Conservation (phyloP, 805 yeast genomes). For the Candida verbasci region DNA sequence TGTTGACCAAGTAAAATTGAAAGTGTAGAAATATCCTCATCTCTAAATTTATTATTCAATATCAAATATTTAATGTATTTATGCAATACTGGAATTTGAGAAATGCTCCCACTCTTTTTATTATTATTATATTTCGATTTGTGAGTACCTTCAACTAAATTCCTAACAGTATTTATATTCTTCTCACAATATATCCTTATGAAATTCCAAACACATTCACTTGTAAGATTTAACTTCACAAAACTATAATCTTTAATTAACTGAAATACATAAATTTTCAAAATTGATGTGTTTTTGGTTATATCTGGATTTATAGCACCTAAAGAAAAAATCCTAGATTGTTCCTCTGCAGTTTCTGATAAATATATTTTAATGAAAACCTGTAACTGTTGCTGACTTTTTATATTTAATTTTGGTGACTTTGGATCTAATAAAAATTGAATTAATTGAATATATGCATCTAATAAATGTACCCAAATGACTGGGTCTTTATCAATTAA, state of each 20-base stretch:
- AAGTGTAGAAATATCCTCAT: conserved; percentile 43
- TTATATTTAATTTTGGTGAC: conserved; percentile 38
- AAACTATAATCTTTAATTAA: conserved; percentile 47
- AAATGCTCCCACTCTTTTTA: conserved; percentile 46
- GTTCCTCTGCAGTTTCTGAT: conserved; percentile 58
- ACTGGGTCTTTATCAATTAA: conserved; percentile 80
- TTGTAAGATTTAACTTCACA: conserved; percentile 51
- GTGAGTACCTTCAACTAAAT: conserved; percentile 51
- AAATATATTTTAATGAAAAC: conserved; percentile 54
- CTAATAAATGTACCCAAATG: conserved; percentile 71
- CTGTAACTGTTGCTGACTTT: conserved; percentile 56
- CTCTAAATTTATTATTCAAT: conserved; percentile 42
- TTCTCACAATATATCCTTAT: conserved; percentile 47
- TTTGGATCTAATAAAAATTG: conserved; percentile 42
- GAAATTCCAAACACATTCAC: conserved; percentile 64
- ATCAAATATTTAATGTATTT: conserved; percentile 43
- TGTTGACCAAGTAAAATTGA: conserved; percentile 44
- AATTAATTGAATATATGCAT: conserved; percentile 54
- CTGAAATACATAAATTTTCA: conserved; percentile 49
- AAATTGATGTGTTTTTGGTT: conserved; percentile 41
- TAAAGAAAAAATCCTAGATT: conserved; percentile 56
- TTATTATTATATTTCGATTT: conserved; percentile 46
- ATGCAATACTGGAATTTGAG: conserved; percentile 44
- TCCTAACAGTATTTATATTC: conserved; percentile 43
- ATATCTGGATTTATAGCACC: conserved; percentile 75